Evolutionary conservation across 352 stramenopile genomes (phyloP), one percentile per base, ranked within the genome.

Genomic region (Thraustochytrium sp.): DNA sequence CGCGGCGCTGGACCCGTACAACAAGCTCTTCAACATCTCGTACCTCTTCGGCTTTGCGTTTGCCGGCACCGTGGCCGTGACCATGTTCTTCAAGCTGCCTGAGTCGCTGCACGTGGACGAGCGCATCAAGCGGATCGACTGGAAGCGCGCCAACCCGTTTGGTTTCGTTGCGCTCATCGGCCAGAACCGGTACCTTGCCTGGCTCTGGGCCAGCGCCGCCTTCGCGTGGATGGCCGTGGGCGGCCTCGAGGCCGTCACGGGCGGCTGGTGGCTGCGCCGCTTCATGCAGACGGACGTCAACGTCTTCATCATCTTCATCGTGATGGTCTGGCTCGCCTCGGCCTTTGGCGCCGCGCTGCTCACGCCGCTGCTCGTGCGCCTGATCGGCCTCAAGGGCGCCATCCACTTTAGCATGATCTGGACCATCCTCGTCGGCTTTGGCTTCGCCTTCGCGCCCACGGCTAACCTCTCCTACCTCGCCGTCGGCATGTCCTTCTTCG

Each of bases 21-120:
- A 85, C 64, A 85, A 84, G 40, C 40, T 85, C 31, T 85, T 85
- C 29, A 63, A 84, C 73, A 48, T 38, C n/a, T 84, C 65, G 49
- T 85, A 84, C 54, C 48, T 23, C 44, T 48, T 48, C 1, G 78
- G 78, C 42, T 75, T 85, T 26, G 46, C 48, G 16, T 61, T 85
- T 40, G 31, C 73, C 1, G 46, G 29, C 13, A 37, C 8, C 13
- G 38, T 55, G 44, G 51, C 73, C 5, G 0, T 75, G 0, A 8
- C 85, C 26, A 61, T 49, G 44, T 48, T 68, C 36, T 68, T 85
- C 46, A 54, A 78, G 56, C 53, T 85, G 34, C 78, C 78, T n/a
- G 78, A 85, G 44, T 76, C 38, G 0, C 44, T 85, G 31, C 64
- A 83, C 44, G 85, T 85, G 78, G 31, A 23, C 21, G 74, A 84